Conservation (phyloP, 176 grass and related monocot genomes). For the Ananas comosus region DNA sequence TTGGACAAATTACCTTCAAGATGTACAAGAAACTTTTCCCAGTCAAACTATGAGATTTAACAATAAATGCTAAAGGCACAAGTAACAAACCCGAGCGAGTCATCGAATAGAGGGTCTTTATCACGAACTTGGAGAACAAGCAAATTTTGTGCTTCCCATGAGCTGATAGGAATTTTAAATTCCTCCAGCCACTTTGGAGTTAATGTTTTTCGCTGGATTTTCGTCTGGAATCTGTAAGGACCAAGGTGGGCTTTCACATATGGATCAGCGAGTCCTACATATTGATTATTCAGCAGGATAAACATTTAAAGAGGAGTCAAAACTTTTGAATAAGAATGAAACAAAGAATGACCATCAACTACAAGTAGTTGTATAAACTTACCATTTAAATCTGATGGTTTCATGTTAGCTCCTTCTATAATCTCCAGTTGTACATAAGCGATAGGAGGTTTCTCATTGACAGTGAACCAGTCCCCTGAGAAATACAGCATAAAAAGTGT, state of each 20-base stretch:
- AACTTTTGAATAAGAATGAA: not conserved
- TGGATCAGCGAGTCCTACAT: constrained; percentile 72
- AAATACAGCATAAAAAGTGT: constrained; percentile 1
- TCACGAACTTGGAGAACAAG: constrained; percentile 84
- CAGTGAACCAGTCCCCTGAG: constrained; percentile 67
- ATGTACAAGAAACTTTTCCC: not conserved
- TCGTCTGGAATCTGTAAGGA: constrained; percentile 73
- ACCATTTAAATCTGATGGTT: constrained; percentile 96
- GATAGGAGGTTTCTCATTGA: constrained; percentile 71
- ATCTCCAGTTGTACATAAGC: constrained; percentile 73
- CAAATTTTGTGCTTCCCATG: constrained; percentile 71
- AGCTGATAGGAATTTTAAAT: constrained; percentile 80
- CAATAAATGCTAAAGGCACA: constrained; percentile 8
- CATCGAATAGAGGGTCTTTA: constrained; percentile 91
- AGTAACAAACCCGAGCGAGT: constrained; percentile 70
- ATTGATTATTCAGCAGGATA: constrained; percentile 16
- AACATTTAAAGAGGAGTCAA: constrained; percentile 6
- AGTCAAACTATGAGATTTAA: constrained; percentile 4
- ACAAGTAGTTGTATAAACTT: constrained; percentile 6
- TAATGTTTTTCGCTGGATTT: constrained; percentile 91
- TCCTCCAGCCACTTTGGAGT: constrained; percentile 89
- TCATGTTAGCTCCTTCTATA: constrained; percentile 85
- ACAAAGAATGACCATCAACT: not conserved
- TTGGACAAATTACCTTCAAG: too few species aligned
- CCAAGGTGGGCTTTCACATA: constrained; percentile 82